phyloP scores from a whole-genome alignment of 2,329 filamentous ascomycete genomes.

The Beauveria pseudobassiana region DNA sequence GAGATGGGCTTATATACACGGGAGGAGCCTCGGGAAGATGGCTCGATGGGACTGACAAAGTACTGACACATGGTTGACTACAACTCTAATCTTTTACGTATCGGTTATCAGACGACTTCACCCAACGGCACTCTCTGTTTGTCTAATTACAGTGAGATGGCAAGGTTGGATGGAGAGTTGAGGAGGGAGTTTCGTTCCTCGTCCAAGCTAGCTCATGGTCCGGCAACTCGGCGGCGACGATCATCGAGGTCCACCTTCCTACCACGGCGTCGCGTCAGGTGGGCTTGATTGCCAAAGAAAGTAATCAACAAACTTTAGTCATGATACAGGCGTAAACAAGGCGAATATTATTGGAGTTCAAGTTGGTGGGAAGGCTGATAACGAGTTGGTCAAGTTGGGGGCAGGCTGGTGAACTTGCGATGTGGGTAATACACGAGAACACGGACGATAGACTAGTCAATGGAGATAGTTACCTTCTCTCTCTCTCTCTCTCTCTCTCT shows the following conservation, averaged over 20 bases:
- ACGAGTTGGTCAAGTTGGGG: too few relatives aligned
- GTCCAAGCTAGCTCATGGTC: neutral
- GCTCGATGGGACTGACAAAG: neutral
- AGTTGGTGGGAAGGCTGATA: too few relatives aligned
- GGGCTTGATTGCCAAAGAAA: too few relatives aligned
- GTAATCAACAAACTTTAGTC: too few relatives aligned
- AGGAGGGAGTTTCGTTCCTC: neutral
- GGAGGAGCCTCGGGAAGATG: neutral
- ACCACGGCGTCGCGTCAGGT: neutral
- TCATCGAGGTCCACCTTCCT: neutral
- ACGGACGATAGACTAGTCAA: too few relatives aligned
- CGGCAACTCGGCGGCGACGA: neutral
- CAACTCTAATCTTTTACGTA: neutral
- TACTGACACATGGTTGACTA: neutral
- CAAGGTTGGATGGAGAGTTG: neutral
- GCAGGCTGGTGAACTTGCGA: too few relatives aligned
- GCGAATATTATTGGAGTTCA: too few relatives aligned
- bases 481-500: too few relatives aligned
- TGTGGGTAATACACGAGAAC: too few relatives aligned
- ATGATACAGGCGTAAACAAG: too few relatives aligned
- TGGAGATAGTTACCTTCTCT: too few relatives aligned
- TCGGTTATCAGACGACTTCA: neutral
- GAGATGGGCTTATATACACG: neutral
- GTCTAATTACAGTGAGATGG: too few relatives aligned
- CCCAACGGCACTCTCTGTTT: neutral